Percentiles rank a stretch among this genome's conserved stretches.
These are phyloP conservation scores for Candida incommunis DNA, from an alignment of 805 yeast genomes.

Conservation along the genomic window DNA sequence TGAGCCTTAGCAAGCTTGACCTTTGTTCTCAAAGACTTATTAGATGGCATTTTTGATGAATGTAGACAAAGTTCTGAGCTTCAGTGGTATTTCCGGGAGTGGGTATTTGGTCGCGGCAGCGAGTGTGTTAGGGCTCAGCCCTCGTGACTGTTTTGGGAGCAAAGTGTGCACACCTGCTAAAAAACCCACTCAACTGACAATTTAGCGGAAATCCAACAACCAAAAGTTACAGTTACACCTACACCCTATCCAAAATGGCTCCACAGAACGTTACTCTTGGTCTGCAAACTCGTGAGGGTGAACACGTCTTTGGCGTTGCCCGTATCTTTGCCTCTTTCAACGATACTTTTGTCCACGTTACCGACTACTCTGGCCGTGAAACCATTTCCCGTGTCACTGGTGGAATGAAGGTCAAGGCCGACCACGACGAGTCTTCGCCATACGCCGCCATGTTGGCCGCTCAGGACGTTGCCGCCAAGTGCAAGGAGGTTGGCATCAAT, in stretches of 20 bases:
- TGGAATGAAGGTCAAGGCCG: slow-evolving; percentile 99
- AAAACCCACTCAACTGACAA: too few relatives aligned
- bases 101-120: neutral
- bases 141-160: neutral
- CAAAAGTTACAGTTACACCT: neutral
- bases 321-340: slow-evolving; percentile 99
- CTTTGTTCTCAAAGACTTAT: slow-evolving; percentile 93
- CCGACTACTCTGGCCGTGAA: slow-evolving; percentile 99
- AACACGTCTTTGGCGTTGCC: slow-evolving; percentile 99
- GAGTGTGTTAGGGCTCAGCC: neutral
- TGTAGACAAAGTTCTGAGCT: neutral
- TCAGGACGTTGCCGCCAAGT: slow-evolving; percentile 96
- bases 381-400: slow-evolving; percentile 99
- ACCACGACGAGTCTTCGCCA: slow-evolving; percentile 99
- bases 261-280: slow-evolving; percentile 38
- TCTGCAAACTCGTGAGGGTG: slow-evolving; percentile 89
- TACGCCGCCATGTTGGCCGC: slow-evolving; percentile 99
- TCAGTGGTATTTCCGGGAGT: neutral
- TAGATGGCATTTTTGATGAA: slow-evolving; percentile 23
- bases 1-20: slow-evolving; percentile 98
- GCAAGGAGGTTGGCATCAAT: slow-evolving; percentile 99
- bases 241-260: slow-evolving; percentile 8
- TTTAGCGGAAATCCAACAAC: too few relatives aligned
- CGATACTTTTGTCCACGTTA: slow-evolving; percentile 99
- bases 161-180: too few relatives aligned